Base-by-base conservation (phyloP, 306 rosid genomes). In the Cercis canadensis region DNA sequence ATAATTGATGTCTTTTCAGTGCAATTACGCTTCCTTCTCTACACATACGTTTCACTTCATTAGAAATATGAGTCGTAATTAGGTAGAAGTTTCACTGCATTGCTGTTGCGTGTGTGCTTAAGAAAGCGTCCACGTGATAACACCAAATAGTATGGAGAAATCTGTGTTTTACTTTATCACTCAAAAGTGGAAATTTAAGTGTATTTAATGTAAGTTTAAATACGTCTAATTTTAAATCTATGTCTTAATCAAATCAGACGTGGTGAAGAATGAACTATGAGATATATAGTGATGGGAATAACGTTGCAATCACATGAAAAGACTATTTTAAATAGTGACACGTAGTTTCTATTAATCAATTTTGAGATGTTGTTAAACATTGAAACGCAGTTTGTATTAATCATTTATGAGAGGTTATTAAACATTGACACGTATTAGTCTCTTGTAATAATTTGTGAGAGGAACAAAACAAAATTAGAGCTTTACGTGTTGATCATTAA, bases 1-100 rank as follows among this genome's bases (percentile, higher is more conserved):
- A 82, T 39, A 37, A 34, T 78, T 69, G 63, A 51, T 63, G 92
- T 78, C 85, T 36, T 81, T 81, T 75, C 87, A 62, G 16, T 62
- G 46, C 58, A 78, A 72, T 74, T 83, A 58, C n/a, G n/a, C n/a
- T n/a, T n/a, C n/a, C n/a, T n/a, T n/a, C n/a, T n/a, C n/a, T n/a
- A n/a, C n/a, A n/a, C n/a, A n/a, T n/a, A n/a, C 88, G 77, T 45
- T 54, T 61, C 72, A 69, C 2, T 45, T 74, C 47, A 55, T 78
- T 18, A 49, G 62, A 82, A 72, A n/a, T n/a, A n/a, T n/a, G n/a
- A 69, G 34, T 29, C 65, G 29, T 29, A 64, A 62, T 62, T 47
- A 44, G 3, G 59, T 50, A 1, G 64, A 64, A 57, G 41, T 43
- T 72, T 70, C 54, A 16, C n/a, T n/a, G n/a, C n/a, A n/a, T n/a